phyloP scores from a whole-genome alignment of 2,329 filamentous ascomycete species.

The Uncinocarpus reesii region DNA sequence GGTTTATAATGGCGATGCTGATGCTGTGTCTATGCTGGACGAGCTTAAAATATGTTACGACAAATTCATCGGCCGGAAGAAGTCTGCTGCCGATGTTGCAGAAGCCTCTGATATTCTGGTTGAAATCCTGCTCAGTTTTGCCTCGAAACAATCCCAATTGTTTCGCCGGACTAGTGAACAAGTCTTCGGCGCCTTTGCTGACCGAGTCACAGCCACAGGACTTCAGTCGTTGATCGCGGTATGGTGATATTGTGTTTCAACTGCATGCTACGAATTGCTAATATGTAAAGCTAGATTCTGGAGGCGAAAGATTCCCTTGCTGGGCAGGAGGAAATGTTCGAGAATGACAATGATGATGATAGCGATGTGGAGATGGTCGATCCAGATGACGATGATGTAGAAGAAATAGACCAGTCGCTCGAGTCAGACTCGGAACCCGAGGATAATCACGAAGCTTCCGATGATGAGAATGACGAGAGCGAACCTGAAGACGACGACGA shows the following conservation, averaged over 20 bases:
- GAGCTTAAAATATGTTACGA: constrained; percentile 71
- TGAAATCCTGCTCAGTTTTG: constrained; percentile 81
- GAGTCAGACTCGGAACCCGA: constrained; percentile 59
- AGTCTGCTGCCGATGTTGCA: constrained; percentile 41
- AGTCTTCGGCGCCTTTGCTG: constrained; percentile 74
- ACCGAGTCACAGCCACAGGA: constrained; percentile 61
- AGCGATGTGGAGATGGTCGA: constrained; percentile 30
- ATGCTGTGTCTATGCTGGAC: constrained; percentile 69
- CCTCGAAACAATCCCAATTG: constrained; percentile 72
- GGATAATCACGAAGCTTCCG: constrained; percentile 17
- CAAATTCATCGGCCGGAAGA: constrained; percentile 46
- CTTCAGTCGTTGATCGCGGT: constrained; percentile 51
- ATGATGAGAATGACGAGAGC: constrained; percentile 22
- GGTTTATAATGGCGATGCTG: constrained; percentile 78
- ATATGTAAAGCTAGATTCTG: constrained; percentile 56
- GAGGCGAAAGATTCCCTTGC: constrained; percentile 67
- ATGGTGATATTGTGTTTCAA: constrained; percentile 13
- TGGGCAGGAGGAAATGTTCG: constrained; percentile 79
- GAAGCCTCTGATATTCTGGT: constrained; percentile 60
- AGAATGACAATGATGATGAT: constrained; percentile 46
- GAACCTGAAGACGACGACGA: constrained; percentile 18
- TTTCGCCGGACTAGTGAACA: constrained; percentile 79
- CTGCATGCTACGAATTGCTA: constrained; percentile 12
- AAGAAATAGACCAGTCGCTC: constrained; percentile 32
- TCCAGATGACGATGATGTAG: constrained; percentile 18